Evolutionary conservation across 1,284 basidiomycete genomes (phyloP).

Genomic region (Sphaerobolus stellatus): DNA sequence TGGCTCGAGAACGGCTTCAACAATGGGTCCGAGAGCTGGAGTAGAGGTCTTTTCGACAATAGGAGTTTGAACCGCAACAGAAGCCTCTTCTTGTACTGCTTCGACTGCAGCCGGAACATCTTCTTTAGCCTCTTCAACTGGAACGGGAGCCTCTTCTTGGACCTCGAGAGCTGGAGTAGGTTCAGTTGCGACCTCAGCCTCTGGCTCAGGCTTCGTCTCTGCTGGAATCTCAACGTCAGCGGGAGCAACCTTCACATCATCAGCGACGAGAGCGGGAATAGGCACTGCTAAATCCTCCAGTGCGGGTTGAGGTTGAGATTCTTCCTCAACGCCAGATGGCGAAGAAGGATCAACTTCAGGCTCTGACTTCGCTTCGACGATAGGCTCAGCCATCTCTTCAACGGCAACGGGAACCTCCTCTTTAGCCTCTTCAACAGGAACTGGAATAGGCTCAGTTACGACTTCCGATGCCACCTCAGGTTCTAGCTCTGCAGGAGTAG

Average conservation of each 20-base stretch:
- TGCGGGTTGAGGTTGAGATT: not conserved
- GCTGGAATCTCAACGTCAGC: not conserved
- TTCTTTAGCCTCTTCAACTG: not conserved
- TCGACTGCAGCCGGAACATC: not conserved
- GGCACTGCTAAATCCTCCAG: not conserved
- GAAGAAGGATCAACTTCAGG: not conserved
- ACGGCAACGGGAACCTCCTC: not conserved
- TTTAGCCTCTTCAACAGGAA: not conserved
- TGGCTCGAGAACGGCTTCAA: not conserved
- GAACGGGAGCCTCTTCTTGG: not conserved
- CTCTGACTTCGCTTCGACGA: not conserved
- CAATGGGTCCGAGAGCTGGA: no score
- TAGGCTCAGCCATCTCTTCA: not conserved
- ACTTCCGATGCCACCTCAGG: no score
- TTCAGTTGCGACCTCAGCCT: not conserved
- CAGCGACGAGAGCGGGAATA: not conserved
- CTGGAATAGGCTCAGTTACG: not conserved
- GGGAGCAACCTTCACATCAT: not conserved
- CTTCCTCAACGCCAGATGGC: not conserved
- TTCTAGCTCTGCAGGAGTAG: no score
- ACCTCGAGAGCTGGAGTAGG: not conserved
- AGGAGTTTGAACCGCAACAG: no score
- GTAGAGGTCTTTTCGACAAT: no score
- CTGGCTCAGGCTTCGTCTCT: not conserved
- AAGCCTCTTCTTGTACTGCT: not conserved